Base-by-base conservation (phyloP, 108 stramenopile species). In the Nitzschia palea region DNA sequence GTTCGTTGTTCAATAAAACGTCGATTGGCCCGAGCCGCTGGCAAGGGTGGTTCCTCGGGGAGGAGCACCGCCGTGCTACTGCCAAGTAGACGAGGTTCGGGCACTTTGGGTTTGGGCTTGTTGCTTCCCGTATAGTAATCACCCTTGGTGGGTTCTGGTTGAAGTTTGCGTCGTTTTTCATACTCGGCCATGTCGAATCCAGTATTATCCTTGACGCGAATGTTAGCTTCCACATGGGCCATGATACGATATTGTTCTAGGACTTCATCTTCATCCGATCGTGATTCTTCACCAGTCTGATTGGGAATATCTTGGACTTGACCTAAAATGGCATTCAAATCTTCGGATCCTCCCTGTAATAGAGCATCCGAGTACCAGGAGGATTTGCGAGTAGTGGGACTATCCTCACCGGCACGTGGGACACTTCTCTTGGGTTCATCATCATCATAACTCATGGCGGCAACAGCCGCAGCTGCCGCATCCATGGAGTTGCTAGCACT, bases 231-330 rank as follows among this genome's bases (percentile, higher is more conserved):
- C 17, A 74, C 52, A 31, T 73, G 78, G 0, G 78, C 78, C 78
- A 79, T 79, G 50, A 79, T 73, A 42, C 63, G 68, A 54, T 79
- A 79, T 29, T 79, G 72, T 45, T 79, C 78, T 44, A 68, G 44
- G 30, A 79, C 71, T 52, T 79, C 71, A 37, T 79, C 62, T 20
- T 77, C 76, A 31, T 64, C 68, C 14, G 18, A 5, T 20, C 28
- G 36, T 2, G 15, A 10, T 30, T 15, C 33, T 18, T 45, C 57
- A 18, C 37, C 20, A 12, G 37, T 40, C 2, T 37, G n/a, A 1
- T n/a, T 33, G 4, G 6, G n/a, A 8, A 20, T 12, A 23, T 43
- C 54, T 37, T 50, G 44, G 18, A 65, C 27, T n/a, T 26, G 6
- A 3, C 43, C 43, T 26, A 67, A 55, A 58, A 59, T 35, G 5